A percentile compares a stretch with the other conserved stretches of the same genome.
These are phyloP conservation scores for Hysterangium stoloniferum DNA, from an alignment of 768 basidiomycete species.

Conservation along the genomic window DNA sequence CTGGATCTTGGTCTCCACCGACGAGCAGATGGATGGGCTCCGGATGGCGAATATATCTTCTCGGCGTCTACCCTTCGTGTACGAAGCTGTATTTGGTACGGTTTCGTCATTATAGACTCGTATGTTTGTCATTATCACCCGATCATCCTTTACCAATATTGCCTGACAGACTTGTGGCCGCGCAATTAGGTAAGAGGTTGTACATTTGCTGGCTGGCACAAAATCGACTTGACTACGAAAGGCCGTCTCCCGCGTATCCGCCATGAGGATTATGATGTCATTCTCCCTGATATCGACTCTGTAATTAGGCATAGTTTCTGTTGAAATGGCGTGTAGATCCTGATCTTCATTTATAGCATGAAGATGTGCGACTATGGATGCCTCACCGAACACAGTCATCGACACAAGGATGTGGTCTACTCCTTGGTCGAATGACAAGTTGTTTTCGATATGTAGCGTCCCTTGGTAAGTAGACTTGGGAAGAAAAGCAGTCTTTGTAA, in stretches of 20 bases:
- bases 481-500: neutral
- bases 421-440: constrained; percentile 50
- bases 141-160: constrained; percentile 35
- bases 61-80: constrained; percentile 54
- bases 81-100: constrained; percentile 69
- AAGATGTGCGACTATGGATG: constrained; percentile 51
- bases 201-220: too few relatives aligned
- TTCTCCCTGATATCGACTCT: constrained; percentile 52
- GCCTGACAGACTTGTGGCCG: constrained; percentile 2
- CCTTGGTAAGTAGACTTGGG: neutral
- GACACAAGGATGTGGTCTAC: constrained; percentile 16
- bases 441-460: constrained; percentile 26
- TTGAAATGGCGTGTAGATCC: neutral
- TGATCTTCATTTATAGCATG: constrained; percentile 34
- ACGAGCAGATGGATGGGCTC: constrained; percentile 70
- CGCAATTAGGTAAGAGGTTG: constrained; percentile 1
- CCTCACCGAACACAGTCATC: neutral
- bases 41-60: constrained; percentile 50
- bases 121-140: constrained; percentile 36
- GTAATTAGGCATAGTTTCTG: constrained; percentile 26
- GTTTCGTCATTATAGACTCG: constrained; percentile 70
- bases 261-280: constrained; percentile 73
- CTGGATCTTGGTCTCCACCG: constrained; percentile 83
- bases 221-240: too few relatives aligned
- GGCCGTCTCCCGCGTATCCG: constrained; percentile 68